Evolutionary conservation across 768 basidiomycete species (phyloP).

Genomic region (Xanthoconium stramineum): DNA sequence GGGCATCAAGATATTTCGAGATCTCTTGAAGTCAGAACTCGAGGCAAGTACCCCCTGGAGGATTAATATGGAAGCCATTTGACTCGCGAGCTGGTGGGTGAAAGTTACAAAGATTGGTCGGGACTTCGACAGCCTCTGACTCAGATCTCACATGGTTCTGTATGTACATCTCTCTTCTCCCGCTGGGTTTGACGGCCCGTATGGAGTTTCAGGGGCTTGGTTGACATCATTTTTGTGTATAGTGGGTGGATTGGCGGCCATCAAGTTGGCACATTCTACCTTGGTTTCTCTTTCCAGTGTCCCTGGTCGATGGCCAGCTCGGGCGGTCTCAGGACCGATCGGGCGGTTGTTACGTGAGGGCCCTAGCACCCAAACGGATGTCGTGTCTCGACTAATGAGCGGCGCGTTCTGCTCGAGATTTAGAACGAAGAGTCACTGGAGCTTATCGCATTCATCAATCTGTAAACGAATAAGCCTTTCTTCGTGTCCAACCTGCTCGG

Average conservation of each 20-base stretch:
- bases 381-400: slow-evolving; percentile 10
- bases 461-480: slow-evolving; percentile 15
- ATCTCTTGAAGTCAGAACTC: slow-evolving; percentile 12
- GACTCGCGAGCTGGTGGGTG: slow-evolving; percentile 7
- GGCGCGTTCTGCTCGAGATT: slow-evolving; percentile 13
- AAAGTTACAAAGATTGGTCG: slow-evolving; percentile 13
- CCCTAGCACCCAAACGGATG: slow-evolving; percentile 12
- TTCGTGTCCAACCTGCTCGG: slow-evolving; percentile 16
- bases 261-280: slow-evolving; percentile 19
- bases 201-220: slow-evolving; percentile 22
- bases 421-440: slow-evolving; percentile 20
- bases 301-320: slow-evolving; percentile 12
- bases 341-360: slow-evolving; percentile 20
- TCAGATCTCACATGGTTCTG: slow-evolving; percentile 21
- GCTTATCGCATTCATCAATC: slow-evolving; percentile 26
- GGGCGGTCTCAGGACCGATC: slow-evolving; percentile 12
- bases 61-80: slow-evolving; percentile 28
- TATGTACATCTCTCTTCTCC: slow-evolving; percentile 22
- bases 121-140: slow-evolving; percentile 11
- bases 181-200: slow-evolving; percentile 19
- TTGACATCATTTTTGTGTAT: slow-evolving; percentile 19
- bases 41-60: slow-evolving; percentile 15
- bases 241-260: slow-evolving; percentile 20
- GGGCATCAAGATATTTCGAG: slow-evolving; percentile 10
- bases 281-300: slow-evolving; percentile 19